phyloP scores from a whole-genome alignment of 2,329 filamentous ascomycete species.

The Plenodomus lindquistii region DNA sequence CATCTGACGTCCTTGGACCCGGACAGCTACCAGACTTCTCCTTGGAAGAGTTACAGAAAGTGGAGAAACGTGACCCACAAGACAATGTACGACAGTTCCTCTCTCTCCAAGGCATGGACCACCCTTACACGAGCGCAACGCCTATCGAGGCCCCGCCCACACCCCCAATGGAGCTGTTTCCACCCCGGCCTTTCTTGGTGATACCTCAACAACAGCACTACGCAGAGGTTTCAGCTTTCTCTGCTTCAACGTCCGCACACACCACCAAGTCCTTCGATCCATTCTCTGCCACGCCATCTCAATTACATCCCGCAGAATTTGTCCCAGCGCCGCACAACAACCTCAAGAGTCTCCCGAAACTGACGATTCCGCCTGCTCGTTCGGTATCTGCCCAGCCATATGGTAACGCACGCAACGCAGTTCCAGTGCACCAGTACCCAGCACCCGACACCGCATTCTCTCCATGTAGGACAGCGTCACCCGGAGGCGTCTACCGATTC shows the following conservation, averaged over 20 bases:
- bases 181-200: conserved; percentile 35
- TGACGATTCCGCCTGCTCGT: conserved; percentile 57
- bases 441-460: conserved; percentile 48
- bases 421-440: conserved; percentile 27
- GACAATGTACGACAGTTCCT: conserved; percentile 94
- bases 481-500: conserved; percentile 71
- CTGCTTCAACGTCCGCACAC: conserved; percentile 41
- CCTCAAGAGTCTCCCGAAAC: conserved; percentile 59
- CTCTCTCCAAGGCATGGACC: conserved; percentile 73
- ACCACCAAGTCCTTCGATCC: conserved; percentile 36
- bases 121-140: conserved; percentile 66
- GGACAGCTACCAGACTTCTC: conserved; percentile 64
- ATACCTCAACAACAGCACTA: conserved; percentile 35
- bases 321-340: conserved; percentile 54
- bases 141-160: conserved; percentile 57
- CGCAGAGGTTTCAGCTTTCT: conserved; percentile 38
- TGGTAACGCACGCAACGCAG: conserved; percentile 29
- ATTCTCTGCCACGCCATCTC: conserved; percentile 33
- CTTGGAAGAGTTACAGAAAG: conserved; percentile 73
- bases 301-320: conserved; percentile 44
- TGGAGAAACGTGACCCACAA: conserved; percentile 78
- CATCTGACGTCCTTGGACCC: conserved; percentile 85
- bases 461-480: conserved; percentile 55
- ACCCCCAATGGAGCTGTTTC: conserved; percentile 47
- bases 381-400: conserved; percentile 41